A percentile compares a stretch with the other conserved stretches of the same genome.
These are phyloP conservation scores for Alternaria sp. DNA, from an alignment of 2,329 filamentous ascomycete species.

Conservation along the genomic window DNA sequence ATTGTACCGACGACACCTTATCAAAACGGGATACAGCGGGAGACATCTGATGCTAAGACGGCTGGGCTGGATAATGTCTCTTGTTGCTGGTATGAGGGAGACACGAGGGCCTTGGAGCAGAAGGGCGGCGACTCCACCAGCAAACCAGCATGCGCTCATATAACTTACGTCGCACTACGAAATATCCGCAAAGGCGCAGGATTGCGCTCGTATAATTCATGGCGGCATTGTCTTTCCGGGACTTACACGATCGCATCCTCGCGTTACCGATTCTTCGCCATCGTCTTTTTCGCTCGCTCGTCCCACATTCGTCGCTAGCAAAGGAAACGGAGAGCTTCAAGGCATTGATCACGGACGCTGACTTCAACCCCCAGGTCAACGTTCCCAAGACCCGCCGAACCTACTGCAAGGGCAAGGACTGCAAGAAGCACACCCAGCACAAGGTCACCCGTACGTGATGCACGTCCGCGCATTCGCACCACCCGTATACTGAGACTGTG, in stretches of 20 bases:
- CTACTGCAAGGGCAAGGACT: slow-evolving; percentile 97
- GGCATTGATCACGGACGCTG: slow-evolving; percentile 23
- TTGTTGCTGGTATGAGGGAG: background rate
- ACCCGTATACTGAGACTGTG: slow-evolving; percentile 37
- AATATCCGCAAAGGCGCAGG: background rate
- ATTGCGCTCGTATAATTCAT: background rate
- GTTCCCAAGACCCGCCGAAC: slow-evolving; percentile 97
- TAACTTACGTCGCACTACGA: background rate
- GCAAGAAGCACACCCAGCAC: slow-evolving; percentile 65
- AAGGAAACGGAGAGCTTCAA: background rate
- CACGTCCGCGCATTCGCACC: slow-evolving; percentile 1
- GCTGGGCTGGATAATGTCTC: background rate
- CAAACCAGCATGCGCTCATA: background rate
- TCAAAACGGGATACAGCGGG: background rate
- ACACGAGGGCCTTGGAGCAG: background rate
- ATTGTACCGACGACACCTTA: slow-evolving; percentile 2
- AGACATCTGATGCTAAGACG: background rate
- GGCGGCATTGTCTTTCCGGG: background rate
- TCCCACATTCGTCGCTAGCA: slow-evolving; percentile 12
- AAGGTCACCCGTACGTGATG: slow-evolving; percentile 49
- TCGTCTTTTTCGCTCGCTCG: slow-evolving; percentile 12
- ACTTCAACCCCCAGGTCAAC: slow-evolving; percentile 75
- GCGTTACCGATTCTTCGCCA: background rate
- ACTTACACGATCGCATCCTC: background rate
- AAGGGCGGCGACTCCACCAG: background rate